phyloP scores from a whole-genome alignment of 2,329 filamentous ascomycete species.

The Colletotrichum lini region DNA sequence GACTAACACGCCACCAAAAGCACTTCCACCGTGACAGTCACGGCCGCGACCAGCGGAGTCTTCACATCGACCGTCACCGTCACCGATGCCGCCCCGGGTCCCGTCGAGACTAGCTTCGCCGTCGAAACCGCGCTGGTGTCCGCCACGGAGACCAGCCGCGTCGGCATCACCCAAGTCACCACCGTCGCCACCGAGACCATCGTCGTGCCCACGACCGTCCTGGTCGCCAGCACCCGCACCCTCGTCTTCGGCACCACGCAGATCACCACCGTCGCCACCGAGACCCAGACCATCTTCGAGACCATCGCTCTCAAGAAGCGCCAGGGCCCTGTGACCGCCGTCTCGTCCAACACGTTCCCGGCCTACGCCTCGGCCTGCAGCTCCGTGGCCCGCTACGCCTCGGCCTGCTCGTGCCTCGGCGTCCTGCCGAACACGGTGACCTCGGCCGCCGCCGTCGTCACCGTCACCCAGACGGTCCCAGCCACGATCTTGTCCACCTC shows the following conservation, averaged over 20 bases:
- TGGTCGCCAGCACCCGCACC: conserved; percentile 36
- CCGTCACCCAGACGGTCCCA: conserved; percentile 35
- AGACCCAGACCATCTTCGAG: conserved; percentile 37
- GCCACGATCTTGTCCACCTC: conserved; percentile 38
- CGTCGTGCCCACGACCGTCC: conserved; percentile 31
- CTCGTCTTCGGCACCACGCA: conserved; percentile 35
- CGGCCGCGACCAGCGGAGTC: conserved; percentile 31
- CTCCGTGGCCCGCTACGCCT: conserved; percentile 44
- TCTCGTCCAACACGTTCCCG: conserved; percentile 38
- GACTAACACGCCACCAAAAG: conserved; percentile 15
- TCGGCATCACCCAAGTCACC: conserved; percentile 26
- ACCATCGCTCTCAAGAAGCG: conserved; percentile 35
- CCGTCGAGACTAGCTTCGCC: conserved; percentile 31
- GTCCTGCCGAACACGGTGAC: conserved; percentile 44
- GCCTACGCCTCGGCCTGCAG: conserved; percentile 46
- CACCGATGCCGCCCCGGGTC: conserved; percentile 15
- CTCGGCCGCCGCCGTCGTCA: conserved; percentile 30
- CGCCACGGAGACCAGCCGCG: conserved; percentile 18
- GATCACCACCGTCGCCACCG: conserved; percentile 37
- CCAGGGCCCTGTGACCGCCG: conserved; percentile 18
- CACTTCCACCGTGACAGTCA: conserved; percentile 33
- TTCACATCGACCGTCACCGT: conserved; percentile 31
- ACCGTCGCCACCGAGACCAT: conserved; percentile 35
- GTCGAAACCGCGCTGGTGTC: conserved; percentile 8
- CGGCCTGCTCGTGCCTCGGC: conserved; percentile 47